phyloP scores from a whole-genome alignment of 768 basidiomycete species.

The Mycena amicta region DNA sequence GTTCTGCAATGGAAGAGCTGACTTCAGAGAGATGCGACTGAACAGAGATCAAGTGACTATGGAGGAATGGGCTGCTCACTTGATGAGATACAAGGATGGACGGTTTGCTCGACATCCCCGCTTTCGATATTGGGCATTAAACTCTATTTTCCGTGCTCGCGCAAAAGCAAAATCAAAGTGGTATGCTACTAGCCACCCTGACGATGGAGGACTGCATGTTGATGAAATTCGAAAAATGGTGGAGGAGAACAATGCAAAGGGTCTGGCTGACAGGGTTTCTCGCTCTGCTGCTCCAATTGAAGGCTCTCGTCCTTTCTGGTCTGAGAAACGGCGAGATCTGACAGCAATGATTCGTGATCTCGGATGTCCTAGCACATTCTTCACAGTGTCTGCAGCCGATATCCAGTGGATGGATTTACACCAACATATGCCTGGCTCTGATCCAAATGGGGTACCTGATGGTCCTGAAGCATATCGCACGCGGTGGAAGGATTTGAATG shows the following conservation, averaged over 20 bases:
- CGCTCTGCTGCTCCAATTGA: conserved; percentile 21
- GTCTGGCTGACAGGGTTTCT: conserved; percentile 20
- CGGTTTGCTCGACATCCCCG: conserved; percentile 26
- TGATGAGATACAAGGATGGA: conserved; percentile 21
- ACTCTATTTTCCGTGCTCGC: conserved; percentile 15
- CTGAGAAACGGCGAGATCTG: conserved; percentile 9
- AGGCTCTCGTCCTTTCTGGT: conserved; percentile 29
- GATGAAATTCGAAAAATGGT: conserved; percentile 24
- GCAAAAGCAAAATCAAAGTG: conserved; percentile 10
- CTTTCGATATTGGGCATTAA: conserved; percentile 26
- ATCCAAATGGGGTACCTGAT: conserved; percentile 14
- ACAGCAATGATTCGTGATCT: conserved; percentile 23
- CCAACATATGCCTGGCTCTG: conserved; percentile 28
- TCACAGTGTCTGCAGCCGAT: conserved; percentile 31
- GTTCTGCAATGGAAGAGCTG: conserved; percentile 25
- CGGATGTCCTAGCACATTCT: conserved; percentile 28
- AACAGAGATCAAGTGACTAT: conserved; percentile 14
- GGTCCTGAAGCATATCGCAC: conserved; percentile 16
- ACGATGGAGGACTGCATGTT: conserved; percentile 16
- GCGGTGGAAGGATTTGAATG: conserved; percentile 20
- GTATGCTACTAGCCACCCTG: conserved; percentile 18
- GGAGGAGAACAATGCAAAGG: conserved; percentile 10
- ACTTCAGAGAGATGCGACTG: conserved; percentile 9
- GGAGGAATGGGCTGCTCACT: conserved; percentile 23
- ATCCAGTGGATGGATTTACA: conserved; percentile 36